Conservation (phyloP, 139 green algal species). For the Trebouxia sp. region DNA sequence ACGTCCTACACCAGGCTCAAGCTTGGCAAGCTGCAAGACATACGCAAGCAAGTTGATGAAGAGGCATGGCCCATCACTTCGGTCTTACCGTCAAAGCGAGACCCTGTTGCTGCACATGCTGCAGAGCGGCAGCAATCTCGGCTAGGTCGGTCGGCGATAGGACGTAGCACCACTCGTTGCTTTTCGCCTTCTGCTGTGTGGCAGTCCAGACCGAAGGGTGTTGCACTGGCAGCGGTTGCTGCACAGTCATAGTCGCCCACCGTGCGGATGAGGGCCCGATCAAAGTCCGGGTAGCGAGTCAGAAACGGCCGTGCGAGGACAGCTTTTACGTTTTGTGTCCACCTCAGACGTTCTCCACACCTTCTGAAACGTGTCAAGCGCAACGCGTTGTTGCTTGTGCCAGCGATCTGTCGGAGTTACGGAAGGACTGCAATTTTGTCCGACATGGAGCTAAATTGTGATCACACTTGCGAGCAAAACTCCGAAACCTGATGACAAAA, state of each 20-base stretch:
- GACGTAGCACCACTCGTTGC: not conserved
- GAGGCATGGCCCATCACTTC: too few relatives aligned
- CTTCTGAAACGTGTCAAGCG: not conserved
- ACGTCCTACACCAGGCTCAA: constrained; percentile 50
- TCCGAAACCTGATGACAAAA: not conserved
- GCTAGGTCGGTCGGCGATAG: not conserved
- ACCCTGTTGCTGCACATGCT: not conserved
- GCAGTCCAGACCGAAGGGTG: constrained; percentile 25
- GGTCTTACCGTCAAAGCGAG: not conserved
- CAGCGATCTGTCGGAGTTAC: not conserved
- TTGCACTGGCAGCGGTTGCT: constrained; percentile 18
- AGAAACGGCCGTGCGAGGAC: too few relatives aligned
- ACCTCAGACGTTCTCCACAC: too few relatives aligned
- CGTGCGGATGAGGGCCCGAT: not conserved
- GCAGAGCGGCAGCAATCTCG: constrained; percentile 23
- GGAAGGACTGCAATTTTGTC: not conserved
- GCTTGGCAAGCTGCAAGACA: too few relatives aligned
- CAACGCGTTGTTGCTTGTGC: not conserved
- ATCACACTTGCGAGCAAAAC: not conserved
- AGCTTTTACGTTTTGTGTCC: too few relatives aligned
- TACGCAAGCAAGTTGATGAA: too few relatives aligned
- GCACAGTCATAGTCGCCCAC: not conserved
- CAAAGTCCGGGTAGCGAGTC: too few relatives aligned
- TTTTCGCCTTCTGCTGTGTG: not conserved
- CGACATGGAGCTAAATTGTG: not conserved